phyloP scores from a whole-genome alignment of 352 stramenopile genomes.

The Phytopythium cucurbitacearum region DNA sequence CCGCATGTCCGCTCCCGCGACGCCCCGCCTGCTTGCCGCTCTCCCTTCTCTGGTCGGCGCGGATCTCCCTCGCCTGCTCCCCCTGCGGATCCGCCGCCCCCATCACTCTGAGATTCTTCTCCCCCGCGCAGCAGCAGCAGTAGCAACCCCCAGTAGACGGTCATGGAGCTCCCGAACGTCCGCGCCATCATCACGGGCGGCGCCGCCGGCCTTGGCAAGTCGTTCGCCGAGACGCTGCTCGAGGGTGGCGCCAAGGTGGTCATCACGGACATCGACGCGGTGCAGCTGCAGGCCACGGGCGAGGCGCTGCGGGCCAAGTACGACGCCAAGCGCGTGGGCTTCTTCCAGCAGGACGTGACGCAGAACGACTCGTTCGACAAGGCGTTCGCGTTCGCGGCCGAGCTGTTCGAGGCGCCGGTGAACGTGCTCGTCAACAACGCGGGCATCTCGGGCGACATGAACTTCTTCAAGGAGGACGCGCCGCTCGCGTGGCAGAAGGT shows the following conservation, averaged over 20 bases:
- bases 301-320: slow-evolving; percentile 28
- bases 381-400: slow-evolving; percentile 32
- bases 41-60: too few species aligned
- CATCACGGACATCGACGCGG: slow-evolving; percentile 50
- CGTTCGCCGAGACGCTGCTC: slow-evolving; percentile 42
- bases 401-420: slow-evolving; percentile 27
- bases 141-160: background rate
- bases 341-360: slow-evolving; percentile 43
- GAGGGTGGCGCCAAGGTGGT: slow-evolving; percentile 32
- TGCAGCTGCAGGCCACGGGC: slow-evolving; percentile 28
- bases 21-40: too few species aligned
- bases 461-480: slow-evolving; percentile 25
- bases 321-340: slow-evolving; percentile 25
- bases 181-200: slow-evolving; percentile 46
- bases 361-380: slow-evolving; percentile 34
- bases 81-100: background rate
- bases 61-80: too few species aligned
- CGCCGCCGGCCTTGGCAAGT: slow-evolving; percentile 39
- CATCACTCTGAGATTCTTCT: background rate
- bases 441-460: slow-evolving; percentile 32
- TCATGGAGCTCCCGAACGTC: slow-evolving; percentile 38
- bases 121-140: background rate
- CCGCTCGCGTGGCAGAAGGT: slow-evolving; percentile 37
- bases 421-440: slow-evolving; percentile 64
- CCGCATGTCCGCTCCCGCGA: too few species aligned